Evolutionary conservation across 1,139 yeast genomes (phyloP).

Genomic region (Pichia terricola): DNA sequence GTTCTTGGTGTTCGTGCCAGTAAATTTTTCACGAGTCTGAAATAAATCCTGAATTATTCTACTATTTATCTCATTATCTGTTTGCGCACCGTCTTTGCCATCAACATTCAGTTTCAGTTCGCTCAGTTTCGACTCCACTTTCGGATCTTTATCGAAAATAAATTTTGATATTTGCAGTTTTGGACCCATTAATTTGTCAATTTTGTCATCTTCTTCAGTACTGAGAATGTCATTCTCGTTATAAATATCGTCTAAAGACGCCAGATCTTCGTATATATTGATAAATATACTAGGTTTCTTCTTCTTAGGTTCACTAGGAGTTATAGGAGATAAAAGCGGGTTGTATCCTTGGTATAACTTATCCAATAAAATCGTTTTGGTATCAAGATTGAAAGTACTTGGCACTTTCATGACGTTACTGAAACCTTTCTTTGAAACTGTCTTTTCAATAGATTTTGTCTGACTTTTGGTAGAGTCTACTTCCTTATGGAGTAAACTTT

Average conservation of each 20-base stretch:
- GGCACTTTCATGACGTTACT: constrained; percentile 25
- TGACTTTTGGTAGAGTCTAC: no score
- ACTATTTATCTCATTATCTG: no score
- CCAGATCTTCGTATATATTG: constrained; percentile 10
- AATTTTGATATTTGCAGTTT: constrained; percentile 13
- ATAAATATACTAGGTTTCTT: constrained; percentile 8
- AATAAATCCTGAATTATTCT: no score
- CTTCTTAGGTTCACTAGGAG: constrained; percentile 16
- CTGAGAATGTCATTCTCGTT: constrained; percentile 9
- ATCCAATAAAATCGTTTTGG: constrained; percentile 25
- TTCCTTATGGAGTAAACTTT: no score
- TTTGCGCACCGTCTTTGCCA: no score
- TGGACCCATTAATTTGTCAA: constrained; percentile 8
- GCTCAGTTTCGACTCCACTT: constrained; percentile 9
- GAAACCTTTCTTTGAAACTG: constrained; percentile 21
- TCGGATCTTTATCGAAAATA: constrained; percentile 13
- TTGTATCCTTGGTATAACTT: constrained; percentile 25
- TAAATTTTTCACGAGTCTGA: no score
- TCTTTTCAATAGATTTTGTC: not conserved
- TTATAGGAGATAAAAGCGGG: constrained; percentile 25
- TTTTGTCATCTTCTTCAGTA: constrained; percentile 7
- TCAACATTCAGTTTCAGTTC: constrained; percentile 1
- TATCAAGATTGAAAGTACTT: constrained; percentile 22
- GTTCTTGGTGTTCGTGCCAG: not conserved
- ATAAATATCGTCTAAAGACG: not conserved